Conservation (phyloP, 2,329 filamentous ascomycete species). For the Pseudovirgaria hyperparasitica region DNA sequence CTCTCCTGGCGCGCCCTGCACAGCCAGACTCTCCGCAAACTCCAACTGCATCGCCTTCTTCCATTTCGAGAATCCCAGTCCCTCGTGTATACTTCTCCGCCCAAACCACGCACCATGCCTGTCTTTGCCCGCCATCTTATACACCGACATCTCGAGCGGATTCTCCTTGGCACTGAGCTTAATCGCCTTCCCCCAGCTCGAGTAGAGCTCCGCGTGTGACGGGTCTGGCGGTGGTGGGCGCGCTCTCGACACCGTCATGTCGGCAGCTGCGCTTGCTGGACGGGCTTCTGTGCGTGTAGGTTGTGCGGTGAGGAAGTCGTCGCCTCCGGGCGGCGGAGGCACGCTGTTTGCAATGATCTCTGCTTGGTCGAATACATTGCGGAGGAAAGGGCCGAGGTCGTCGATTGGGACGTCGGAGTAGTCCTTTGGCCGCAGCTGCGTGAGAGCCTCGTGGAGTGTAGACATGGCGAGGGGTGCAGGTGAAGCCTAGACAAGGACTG, state of each 20-base stretch:
- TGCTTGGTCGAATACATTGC: conserved; percentile 37
- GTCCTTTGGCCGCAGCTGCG: conserved; percentile 29
- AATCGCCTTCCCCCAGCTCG: conserved; percentile 75
- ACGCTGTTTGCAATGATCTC: conserved; percentile 67
- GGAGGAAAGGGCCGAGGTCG: conserved; percentile 27
- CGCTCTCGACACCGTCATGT: conserved; percentile 40
- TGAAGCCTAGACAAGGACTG: too few relatives aligned
- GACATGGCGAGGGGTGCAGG: conserved; percentile 13
- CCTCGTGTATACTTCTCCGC: conserved; percentile 68
- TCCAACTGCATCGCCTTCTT: conserved; percentile 64
- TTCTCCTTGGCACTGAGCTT: conserved; percentile 62
- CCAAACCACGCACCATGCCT: conserved; percentile 85
- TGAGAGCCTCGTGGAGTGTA: conserved; percentile 33
- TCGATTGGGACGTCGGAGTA: conserved; percentile 32
- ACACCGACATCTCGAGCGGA: conserved; percentile 62
- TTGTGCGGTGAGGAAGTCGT: conserved; percentile 30
- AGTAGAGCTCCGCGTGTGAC: conserved; percentile 50
- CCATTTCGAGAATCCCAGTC: conserved; percentile 65
- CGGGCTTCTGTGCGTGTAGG: conserved; percentile 47
- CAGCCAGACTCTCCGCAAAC: conserved; percentile 64
- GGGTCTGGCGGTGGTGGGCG: conserved; percentile 36
- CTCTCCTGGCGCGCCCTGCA: conserved; percentile 55
- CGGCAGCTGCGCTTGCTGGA: conserved; percentile 34
- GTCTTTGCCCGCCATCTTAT: conserved; percentile 68
- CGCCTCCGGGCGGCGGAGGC: conserved; percentile 42